Evolutionary conservation across 2,329 filamentous ascomycete genomes (phyloP).

Genomic region (Metarhizium anisopliae): DNA sequence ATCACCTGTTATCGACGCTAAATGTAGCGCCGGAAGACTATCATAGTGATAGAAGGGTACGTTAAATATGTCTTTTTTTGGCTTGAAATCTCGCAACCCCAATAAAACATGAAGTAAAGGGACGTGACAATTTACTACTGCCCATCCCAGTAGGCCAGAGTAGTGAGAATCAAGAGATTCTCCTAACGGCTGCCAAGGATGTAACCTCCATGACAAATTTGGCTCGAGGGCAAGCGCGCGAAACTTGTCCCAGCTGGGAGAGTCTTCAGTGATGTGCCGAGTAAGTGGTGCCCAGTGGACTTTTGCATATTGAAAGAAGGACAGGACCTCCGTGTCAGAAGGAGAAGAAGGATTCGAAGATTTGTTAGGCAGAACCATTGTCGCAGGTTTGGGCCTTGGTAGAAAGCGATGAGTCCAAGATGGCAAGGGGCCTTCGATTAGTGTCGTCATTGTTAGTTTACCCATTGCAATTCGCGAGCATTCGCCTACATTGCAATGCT

Average conservation of each 20-base stretch:
- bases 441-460: background rate
- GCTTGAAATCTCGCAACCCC: background rate
- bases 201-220: background rate
- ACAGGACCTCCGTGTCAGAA: background rate
- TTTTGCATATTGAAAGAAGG: conserved; percentile 1
- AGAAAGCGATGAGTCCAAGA: background rate
- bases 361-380: accelerated
- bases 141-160: background rate
- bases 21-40: background rate
- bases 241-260: background rate
- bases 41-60: background rate
- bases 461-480: background rate
- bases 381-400: background rate
- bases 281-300: background rate
- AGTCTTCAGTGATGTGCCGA: background rate
- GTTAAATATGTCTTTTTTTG: background rate
- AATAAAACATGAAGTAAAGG: background rate
- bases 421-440: background rate
- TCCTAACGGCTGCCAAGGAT: background rate
- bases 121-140: background rate
- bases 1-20: background rate
- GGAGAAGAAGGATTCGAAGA: background rate
- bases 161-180: conserved; percentile 1
- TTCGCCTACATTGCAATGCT: background rate
- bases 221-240: background rate